Evolutionary conservation across 192 early-diverging fungal genomes (phyloP), one percentile per base, ranked within the genome.

Genomic region (Coemansia sp.): DNA sequence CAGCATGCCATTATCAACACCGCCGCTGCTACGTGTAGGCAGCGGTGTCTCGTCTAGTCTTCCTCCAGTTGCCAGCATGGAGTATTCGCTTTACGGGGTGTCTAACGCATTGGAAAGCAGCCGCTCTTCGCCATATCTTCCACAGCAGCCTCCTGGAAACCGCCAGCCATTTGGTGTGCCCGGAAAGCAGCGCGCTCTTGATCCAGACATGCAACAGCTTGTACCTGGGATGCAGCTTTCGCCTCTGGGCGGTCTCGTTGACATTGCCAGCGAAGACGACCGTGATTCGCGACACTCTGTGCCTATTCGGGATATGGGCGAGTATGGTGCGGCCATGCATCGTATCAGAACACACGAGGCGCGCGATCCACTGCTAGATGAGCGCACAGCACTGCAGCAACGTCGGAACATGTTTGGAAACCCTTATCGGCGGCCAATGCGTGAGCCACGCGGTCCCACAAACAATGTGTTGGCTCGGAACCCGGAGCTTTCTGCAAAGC

Each of bases 341-440:
- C 74, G 81, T 9, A 63, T 78, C 41, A 84, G 81, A 25, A 73
- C 79, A 39, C 79, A 85, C 11, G 86, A 84, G 37, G 76, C 89
- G 14, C 79, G 90, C 53, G 87, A 90, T 62, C 90, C 92, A 10
- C 71, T 89, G 42, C 68, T 88, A 43, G 87, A 88, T 51, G 92
- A 92, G 64, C 89, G 90, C 13, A 79, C 77, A 3, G 81, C 73
- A 0, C 68, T 83, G 14, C 79, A 79, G 64, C 79, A 84, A 59
- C 77, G 83, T 13, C 85, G 84, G 22, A 88, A 88, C 11, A 86
- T 92, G 85, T 93, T 92, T 81, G 92, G 92, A 32, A 93, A 92
- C 63, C 90, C 90, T 0, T 93, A 90, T 63, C 78, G 84, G 64
- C 86, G 86, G 9, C 76, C 72, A 54, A 75, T 62, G 68, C 85